A percentile compares a stretch with the other conserved stretches of the same genome.
Conservation (phyloP, 371 early-diverging fungal genomes). For the Chytridium lagenaria region DNA sequence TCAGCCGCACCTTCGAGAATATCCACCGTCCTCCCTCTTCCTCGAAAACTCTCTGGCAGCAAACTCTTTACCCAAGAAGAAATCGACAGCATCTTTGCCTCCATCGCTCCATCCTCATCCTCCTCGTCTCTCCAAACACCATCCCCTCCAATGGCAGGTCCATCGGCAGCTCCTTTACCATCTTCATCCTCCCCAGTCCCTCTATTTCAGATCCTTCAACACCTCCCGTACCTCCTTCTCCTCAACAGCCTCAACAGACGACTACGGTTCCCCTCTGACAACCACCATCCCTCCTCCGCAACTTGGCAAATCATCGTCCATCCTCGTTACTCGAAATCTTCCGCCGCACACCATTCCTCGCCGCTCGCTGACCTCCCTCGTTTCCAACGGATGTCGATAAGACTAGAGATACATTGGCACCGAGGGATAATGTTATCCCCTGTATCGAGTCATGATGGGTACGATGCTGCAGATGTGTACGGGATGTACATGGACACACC, state of each 20-base stretch:
- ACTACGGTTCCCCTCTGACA: background rate
- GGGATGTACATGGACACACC: conserved; percentile 20
- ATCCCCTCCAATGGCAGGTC: background rate
- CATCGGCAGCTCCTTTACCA: background rate
- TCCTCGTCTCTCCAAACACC: background rate
- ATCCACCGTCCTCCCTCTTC: conserved; percentile 8
- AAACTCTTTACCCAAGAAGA: conserved; percentile 23
- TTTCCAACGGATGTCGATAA: background rate
- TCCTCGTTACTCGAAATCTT: background rate
- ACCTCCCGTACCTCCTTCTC: background rate
- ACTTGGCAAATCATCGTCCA: background rate
- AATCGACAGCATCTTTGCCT: conserved; percentile 22
- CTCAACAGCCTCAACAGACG: background rate
- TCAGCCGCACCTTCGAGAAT: background rate
- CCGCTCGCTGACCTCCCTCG: background rate
- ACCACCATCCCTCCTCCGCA: background rate
- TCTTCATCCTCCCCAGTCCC: background rate
- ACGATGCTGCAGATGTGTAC: conserved; percentile 15
- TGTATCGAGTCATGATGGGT: conserved; percentile 6
- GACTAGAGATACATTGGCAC: background rate
- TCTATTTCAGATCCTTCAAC: background rate
- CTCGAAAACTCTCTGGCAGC: conserved; percentile 15
- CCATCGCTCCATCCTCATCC: conserved; percentile 2
- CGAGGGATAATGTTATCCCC: background rate
- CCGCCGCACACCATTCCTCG: background rate